Evolutionary conservation across 1,139 yeast genomes (phyloP).

Genomic region (Spencermartinsiella ligniputridi): DNA sequence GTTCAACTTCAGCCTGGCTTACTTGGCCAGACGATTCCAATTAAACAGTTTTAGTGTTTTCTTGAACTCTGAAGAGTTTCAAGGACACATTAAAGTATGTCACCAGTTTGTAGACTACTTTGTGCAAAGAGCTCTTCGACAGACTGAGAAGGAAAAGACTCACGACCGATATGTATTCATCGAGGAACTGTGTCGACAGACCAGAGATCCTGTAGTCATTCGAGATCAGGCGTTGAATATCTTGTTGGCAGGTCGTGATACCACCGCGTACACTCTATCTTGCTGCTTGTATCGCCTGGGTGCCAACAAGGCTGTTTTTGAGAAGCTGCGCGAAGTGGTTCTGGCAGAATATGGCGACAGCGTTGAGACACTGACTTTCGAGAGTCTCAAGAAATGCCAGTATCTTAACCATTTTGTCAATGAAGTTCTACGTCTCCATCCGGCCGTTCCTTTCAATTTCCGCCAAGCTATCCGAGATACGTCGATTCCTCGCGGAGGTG

Average conservation of each 20-base stretch:
- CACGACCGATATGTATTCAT: constrained; percentile 39
- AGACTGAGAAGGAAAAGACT: constrained; percentile 9
- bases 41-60: constrained; percentile 11
- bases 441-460: constrained; percentile 52
- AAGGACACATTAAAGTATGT: constrained; percentile 22
- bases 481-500: constrained; percentile 51
- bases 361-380: constrained; percentile 37
- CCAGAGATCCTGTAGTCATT: constrained; percentile 45
- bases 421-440: constrained; percentile 52
- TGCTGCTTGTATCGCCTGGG: constrained; percentile 46
- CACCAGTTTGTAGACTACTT: constrained; percentile 34
- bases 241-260: constrained; percentile 53
- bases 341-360: constrained; percentile 25
- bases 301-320: constrained; percentile 40
- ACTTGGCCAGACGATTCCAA: constrained; percentile 9
- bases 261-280: constrained; percentile 53
- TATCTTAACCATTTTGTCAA: constrained; percentile 47
- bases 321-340: constrained; percentile 40
- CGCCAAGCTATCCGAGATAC: constrained; percentile 46
- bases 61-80: constrained; percentile 30
- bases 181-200: constrained; percentile 48
- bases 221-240: constrained; percentile 51
- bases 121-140: constrained; percentile 28
- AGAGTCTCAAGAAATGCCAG: constrained; percentile 46
- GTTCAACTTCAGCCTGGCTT: constrained; percentile 42